These are phyloP conservation scores for Claviceps spartinae DNA, from an alignment of 2,329 filamentous ascomycete genomes.

Conservation along the genomic window DNA sequence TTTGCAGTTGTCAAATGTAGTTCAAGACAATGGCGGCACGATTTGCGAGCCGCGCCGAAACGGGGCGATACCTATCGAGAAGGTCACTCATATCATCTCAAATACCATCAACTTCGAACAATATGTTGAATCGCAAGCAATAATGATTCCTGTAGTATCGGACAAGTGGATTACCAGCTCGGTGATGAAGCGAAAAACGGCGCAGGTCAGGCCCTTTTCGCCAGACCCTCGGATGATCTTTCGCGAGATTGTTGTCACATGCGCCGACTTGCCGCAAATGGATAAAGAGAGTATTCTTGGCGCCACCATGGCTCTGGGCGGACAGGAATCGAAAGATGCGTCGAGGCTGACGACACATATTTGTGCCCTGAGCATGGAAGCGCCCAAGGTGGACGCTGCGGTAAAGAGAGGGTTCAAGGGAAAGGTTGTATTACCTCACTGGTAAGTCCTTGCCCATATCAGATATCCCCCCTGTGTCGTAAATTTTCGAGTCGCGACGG, in stretches of 20 bases:
- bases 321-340: constrained; percentile 59
- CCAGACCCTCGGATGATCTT: constrained; percentile 88
- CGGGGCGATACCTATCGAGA: constrained; percentile 32
- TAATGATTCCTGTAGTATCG: constrained; percentile 74
- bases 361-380: constrained; percentile 64
- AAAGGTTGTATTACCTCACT: constrained; percentile 86
- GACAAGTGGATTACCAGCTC: constrained; percentile 67
- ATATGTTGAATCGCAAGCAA: constrained; percentile 59
- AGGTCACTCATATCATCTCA: constrained; percentile 45
- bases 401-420: constrained; percentile 51
- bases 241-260: constrained; percentile 68
- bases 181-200: constrained; percentile 53
- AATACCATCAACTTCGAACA: constrained; percentile 84
- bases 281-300: constrained; percentile 90
- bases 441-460: constrained; percentile 35
- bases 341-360: constrained; percentile 74
- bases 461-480: no score
- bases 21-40: constrained; percentile 36
- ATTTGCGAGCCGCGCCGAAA: constrained; percentile 34
- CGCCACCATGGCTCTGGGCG: constrained; percentile 78
- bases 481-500: not conserved
- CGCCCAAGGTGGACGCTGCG: constrained; percentile 55
- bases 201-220: constrained; percentile 71
- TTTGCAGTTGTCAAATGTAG: constrained; percentile 26
- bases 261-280: constrained; percentile 67